A percentile compares a stretch with the other conserved stretches of the same genome.
Conservation (phyloP, 1,139 yeast species). For the Debaryomyces sp. region DNA sequence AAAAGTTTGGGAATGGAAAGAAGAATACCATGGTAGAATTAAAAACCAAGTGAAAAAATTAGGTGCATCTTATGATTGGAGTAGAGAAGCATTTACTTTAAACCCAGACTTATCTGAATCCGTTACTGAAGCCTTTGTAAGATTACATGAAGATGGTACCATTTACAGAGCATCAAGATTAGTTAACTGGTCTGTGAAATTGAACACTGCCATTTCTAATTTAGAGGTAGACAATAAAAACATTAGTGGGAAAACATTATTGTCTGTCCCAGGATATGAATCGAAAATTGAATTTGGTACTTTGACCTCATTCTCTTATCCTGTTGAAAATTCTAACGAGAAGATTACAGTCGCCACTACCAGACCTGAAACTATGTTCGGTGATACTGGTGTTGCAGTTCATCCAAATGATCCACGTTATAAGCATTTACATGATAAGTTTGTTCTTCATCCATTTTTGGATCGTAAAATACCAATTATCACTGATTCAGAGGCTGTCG, state of each 20-base stretch:
- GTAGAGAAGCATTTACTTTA: constrained; percentile 89
- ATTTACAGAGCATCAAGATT: constrained; percentile 93
- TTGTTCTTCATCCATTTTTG: constrained; percentile 85
- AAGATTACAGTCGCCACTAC: constrained; percentile 92
- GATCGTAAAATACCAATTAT: constrained; percentile 86
- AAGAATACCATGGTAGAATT: constrained; percentile 84
- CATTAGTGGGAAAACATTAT: constrained; percentile 75
- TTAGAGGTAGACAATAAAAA: constrained; percentile 95
- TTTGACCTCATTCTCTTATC: constrained; percentile 89
- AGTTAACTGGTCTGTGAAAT: constrained; percentile 94
- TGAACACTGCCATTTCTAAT: constrained; percentile 94
- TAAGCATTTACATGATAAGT: constrained; percentile 92
- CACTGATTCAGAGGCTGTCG: constrained; percentile 91
- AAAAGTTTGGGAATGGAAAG: constrained; percentile 99
- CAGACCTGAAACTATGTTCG: constrained; percentile 97
- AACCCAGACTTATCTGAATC: constrained; percentile 78
- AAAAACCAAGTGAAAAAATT: constrained; percentile 80
- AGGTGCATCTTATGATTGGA: constrained; percentile 98
- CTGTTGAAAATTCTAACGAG: constrained; percentile 86
- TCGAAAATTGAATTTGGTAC: constrained; percentile 95
- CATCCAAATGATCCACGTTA: constrained; percentile 95
- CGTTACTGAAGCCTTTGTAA: constrained; percentile 89
- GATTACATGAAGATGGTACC: constrained; percentile 90
- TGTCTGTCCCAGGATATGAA: constrained; percentile 88
- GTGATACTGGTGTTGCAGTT: constrained; percentile 97